Percentiles rank a stretch among this genome's conserved stretches.
Conservation (phyloP, 495 filamentous ascomycete genomes). For the Penicillium atrosanguineum region DNA sequence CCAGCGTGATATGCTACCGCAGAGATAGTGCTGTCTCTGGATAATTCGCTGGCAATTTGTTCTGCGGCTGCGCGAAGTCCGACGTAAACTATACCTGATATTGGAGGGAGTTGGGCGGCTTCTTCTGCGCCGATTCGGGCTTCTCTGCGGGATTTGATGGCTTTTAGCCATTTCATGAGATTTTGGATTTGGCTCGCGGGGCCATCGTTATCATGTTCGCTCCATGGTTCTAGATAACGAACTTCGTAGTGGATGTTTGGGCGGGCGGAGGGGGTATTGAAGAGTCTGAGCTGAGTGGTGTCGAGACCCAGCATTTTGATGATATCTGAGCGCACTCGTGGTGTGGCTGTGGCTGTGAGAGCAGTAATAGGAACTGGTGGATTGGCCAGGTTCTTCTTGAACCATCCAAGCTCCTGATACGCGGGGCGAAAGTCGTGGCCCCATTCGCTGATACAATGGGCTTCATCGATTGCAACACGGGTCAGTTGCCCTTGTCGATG, state of each 20-base stretch:
- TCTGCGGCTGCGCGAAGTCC: constrained; percentile 76
- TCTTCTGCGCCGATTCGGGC: constrained; percentile 35
- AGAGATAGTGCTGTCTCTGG: constrained; percentile 32
- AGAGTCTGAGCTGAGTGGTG: constrained; percentile 59
- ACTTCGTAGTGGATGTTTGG: constrained; percentile 92
- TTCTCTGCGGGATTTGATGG: constrained; percentile 62
- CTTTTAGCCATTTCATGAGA: constrained; percentile 69
- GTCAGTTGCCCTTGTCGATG: constrained; percentile 78
- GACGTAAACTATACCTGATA: constrained; percentile 90
- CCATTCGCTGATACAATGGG: constrained; percentile 98
- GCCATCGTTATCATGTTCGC: constrained; percentile 24
- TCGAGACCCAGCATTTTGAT: constrained; percentile 70
- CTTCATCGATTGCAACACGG: constrained; percentile 88
- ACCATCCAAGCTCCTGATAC: constrained; percentile 86
- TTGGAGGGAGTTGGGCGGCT: constrained; percentile 55
- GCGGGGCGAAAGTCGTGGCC: constrained; percentile 95
- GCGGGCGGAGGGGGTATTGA: constrained; percentile 75
- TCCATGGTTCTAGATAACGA: constrained; percentile 66
- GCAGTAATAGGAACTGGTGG: constrained; percentile 87
- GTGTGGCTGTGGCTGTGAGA: constrained; percentile 86
- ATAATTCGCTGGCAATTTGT: constrained; percentile 54
- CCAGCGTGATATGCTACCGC: constrained; percentile 54
- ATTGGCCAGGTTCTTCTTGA: constrained; percentile 70
- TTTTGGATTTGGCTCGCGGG: constrained; percentile 57
- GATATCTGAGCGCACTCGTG: constrained; percentile 74